These are phyloP conservation scores for Linnemannia exigua DNA, from an alignment of 192 early-diverging fungal species.

Conservation along the genomic window DNA sequence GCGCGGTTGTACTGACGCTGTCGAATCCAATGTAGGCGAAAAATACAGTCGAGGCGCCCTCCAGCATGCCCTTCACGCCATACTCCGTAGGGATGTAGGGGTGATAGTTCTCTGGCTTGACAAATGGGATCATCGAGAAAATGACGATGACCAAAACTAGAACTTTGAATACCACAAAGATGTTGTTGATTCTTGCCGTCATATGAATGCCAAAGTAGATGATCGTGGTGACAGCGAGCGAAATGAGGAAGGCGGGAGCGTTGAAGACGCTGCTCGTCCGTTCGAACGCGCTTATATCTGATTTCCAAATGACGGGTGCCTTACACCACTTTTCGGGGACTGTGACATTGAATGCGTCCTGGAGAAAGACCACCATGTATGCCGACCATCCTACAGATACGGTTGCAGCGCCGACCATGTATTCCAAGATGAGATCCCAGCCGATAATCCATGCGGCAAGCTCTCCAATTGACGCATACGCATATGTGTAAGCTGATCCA, in stretches of 20 bases:
- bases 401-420: slow-evolving; percentile 86
- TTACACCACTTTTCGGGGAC: slow-evolving; percentile 70
- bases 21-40: slow-evolving; percentile 90
- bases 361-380: slow-evolving; percentile 81
- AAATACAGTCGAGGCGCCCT: slow-evolving; percentile 86
- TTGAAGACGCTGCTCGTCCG: slow-evolving; percentile 73
- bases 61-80: slow-evolving; percentile 77
- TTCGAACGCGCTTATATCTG: background rate
- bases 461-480: slow-evolving; percentile 91
- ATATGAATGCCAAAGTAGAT: slow-evolving; percentile 81
- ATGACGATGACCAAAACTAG: slow-evolving; percentile 85
- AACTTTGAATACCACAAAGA: slow-evolving; percentile 81
- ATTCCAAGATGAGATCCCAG: slow-evolving; percentile 93
- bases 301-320: slow-evolving; percentile 75
- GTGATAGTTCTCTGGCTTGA: slow-evolving; percentile 80
- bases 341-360: slow-evolving; percentile 70
- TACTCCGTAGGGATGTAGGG: slow-evolving; percentile 81
- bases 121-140: slow-evolving; percentile 77
- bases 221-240: slow-evolving; percentile 71
- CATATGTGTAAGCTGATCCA: slow-evolving; percentile 90
- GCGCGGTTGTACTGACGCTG: slow-evolving; percentile 87
- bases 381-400: slow-evolving; percentile 87
- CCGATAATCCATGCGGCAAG: slow-evolving; percentile 92
- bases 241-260: slow-evolving; percentile 82
- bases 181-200: slow-evolving; percentile 82